A percentile compares a stretch with the other conserved stretches of the same genome.
These are phyloP conservation scores for Alternaria alternata DNA, from an alignment of 2,329 filamentous ascomycete genomes.

Conservation along the genomic window DNA sequence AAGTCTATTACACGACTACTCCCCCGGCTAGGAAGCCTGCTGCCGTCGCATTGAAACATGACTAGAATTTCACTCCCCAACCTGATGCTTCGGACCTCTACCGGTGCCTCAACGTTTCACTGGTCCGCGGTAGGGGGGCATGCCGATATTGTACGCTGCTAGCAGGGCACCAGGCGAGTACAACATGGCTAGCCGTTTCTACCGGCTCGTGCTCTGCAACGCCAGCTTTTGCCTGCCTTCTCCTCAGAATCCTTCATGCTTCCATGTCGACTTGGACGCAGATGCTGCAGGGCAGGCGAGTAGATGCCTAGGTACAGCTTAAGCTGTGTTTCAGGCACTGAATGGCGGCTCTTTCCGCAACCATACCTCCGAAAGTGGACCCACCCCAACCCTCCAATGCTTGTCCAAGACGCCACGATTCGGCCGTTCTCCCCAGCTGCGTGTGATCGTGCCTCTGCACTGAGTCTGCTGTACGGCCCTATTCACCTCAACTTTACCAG, in stretches of 20 bases:
- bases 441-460: background rate
- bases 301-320: background rate
- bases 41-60: slow-evolving; percentile 1
- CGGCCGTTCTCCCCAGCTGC: slow-evolving; percentile 1
- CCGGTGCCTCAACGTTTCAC: slow-evolving; percentile 16
- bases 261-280: background rate
- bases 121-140: slow-evolving; percentile 1
- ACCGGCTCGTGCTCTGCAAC: slow-evolving; percentile 13
- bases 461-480: background rate
- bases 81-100: slow-evolving; percentile 4
- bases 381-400: slow-evolving; percentile 10
- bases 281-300: background rate
- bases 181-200: slow-evolving; percentile 11
- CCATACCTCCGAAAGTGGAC: slow-evolving; percentile 19
- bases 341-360: slow-evolving; percentile 21
- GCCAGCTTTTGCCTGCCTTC: background rate
- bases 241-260: background rate
- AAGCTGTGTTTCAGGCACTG: slow-evolving; percentile 12
- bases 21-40: slow-evolving; percentile 1
- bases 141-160: slow-evolving; percentile 9
- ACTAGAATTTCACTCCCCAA: background rate
- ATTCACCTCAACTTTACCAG: slow-evolving; percentile 3
- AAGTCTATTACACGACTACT: background rate
- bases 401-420: background rate
- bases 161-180: slow-evolving; percentile 7